Evolutionary conservation across 805 yeast genomes (phyloP), one percentile per base, ranked within the genome.

Genomic region (Candida odintsovae): DNA sequence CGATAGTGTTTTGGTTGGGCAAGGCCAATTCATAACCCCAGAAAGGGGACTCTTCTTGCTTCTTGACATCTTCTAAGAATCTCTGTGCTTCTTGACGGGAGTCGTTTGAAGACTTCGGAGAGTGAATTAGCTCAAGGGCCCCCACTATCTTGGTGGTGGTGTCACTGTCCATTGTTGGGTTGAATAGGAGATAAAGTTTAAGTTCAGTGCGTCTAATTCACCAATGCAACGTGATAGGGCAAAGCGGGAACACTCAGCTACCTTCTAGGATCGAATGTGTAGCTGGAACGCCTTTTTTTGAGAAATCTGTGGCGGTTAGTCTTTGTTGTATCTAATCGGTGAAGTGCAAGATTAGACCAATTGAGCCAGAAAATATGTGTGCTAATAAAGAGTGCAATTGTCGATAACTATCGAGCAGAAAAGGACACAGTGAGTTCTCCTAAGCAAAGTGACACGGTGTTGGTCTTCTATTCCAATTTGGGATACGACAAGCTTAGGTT

Each of bases 11-110:
- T 70, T 54, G 81, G 70, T 67, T 78, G 70, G 63, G 80, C 22
- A 78, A 61, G 1, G 96, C 89, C 48, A 94, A 73, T 62, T 86
- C 89, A 65, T 83, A 92, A 3, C 97, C 97, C 90, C 96, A 89
- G 50, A 71, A 78, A 0, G 99, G 97, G 19, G 95, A 83, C 61
- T 90, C 95, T 10, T 83, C 86, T 50, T 84, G 82, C 39, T 72
- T 67, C 60, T 88, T 90, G 22, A 92, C 78, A 11, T 79, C 70
- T 55, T 90, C 97, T 28, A 94, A 70, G 54, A 88, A 87, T 62
- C 65, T 57, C 57, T 80, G 84, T 8, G 84, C 84, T 47, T 75
- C 73, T 41, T 72, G 70, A 28, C 86, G 71, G 43, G 77, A 75
- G 4, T 65, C 67, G 59, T 87, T 86, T 36, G 77, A 63, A 3